A percentile compares a stretch with the other conserved stretches of the same genome.
Evolutionary conservation across 441 rosid species (phyloP).

Genomic region (Euphorbia schlechtendalii): DNA sequence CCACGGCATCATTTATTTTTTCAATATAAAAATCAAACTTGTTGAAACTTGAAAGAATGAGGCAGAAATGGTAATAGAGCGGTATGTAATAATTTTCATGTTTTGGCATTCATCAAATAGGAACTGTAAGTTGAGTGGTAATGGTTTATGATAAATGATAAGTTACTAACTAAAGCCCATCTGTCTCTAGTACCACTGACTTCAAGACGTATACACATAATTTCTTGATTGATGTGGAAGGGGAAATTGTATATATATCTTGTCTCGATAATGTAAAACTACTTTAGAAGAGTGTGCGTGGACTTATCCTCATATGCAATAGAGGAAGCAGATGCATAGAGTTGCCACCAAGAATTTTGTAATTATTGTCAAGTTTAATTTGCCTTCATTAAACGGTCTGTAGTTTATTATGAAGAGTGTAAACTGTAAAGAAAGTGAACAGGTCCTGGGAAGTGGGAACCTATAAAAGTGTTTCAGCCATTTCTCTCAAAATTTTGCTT

Average conservation of each 20-base stretch:
- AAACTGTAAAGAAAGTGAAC: background rate
- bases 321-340: background rate
- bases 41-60: background rate
- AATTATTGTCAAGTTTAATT: background rate
- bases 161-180: background rate
- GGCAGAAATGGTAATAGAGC: background rate
- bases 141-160: slow-evolving; percentile 5
- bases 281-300: background rate
- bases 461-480: background rate
- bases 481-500: background rate
- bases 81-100: background rate
- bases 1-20: background rate
- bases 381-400: background rate
- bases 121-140: background rate
- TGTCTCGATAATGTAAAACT: background rate
- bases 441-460: background rate
- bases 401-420: background rate
- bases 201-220: background rate
- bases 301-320: background rate
- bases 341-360: background rate
- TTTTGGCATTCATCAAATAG: background rate
- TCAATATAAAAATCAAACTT: background rate
- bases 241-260: background rate
- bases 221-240: background rate
- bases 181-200: background rate